Evolutionary conservation across 176 grass and related monocot genomes (phyloP), one percentile per base, ranked within the genome.

Genomic region (Avena insularis): DNA sequence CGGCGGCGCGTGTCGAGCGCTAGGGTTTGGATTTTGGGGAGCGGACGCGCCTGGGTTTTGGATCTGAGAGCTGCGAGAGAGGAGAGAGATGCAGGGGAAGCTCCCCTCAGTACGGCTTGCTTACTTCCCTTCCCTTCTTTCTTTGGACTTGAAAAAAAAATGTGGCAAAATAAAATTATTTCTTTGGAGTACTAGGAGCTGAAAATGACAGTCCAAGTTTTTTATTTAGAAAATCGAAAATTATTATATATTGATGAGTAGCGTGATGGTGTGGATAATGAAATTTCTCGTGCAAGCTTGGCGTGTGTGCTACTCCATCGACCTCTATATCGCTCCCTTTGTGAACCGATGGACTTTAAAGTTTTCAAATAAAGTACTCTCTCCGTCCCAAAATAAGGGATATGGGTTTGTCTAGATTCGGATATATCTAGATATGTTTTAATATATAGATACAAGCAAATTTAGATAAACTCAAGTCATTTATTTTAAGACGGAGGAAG

Each of bases 271-370:
- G 48, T 76, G 7, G 48, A 31, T 29, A 15, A 54, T 4, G 23
- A 1, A 2, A 10, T 7, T 2, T 50, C 46, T 53, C 73, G 8
- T 50, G 15, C 23, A 75, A 29, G 67, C 78, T 53, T 87, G 35
- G 67, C 80, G 65, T 87, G 66, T 45, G 75, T 79, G 84, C 78
- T 87, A 87, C 80, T 87, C 89, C 63, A 87, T 27, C 65, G 45
- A 54, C 64, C 83, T 83, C 36, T 86, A 72, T 68, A 81, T 76
- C 2, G 1, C 14, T 12, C 59, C 46, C 47, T 71, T 38, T 33
- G 54, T 2, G 29, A 46, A 84, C 45, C 16, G 40, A 72, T 51
- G 31, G 79, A 45, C 20, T 21, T 67, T 20, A 51, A 51, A 43
- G 20, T 48, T 40, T 47, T 13, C 11, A 8, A 15, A 74, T 47